Evolutionary conservation across 2,329 filamentous ascomycete species (phyloP).

Genomic region (Aaosphaeria arxii): DNA sequence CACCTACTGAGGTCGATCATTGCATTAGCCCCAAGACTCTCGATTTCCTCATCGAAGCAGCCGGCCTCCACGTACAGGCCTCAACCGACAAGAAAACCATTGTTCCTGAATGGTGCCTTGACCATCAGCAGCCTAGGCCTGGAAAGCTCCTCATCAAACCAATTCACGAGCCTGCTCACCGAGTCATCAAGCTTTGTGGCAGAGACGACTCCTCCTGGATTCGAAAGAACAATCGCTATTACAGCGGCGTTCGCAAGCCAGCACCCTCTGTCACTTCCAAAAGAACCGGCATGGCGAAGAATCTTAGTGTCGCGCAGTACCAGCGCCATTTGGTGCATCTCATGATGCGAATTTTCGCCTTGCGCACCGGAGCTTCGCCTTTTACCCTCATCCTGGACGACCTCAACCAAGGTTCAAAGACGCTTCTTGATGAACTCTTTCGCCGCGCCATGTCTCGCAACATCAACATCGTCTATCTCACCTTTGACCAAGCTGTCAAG

Average conservation of each 20-base stretch:
- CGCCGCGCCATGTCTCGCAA: slow-evolving; percentile 56
- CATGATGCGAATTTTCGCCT: slow-evolving; percentile 75
- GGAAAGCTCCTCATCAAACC: too few species aligned
- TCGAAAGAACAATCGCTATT: slow-evolving; percentile 12
- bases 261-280: too few species aligned
- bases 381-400: slow-evolving; percentile 84
- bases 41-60: too few species aligned
- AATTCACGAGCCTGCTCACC: too few species aligned
- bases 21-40: too few species aligned
- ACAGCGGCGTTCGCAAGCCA: slow-evolving; percentile 1
- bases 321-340: slow-evolving; percentile 82
- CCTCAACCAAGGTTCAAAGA: slow-evolving; percentile 74
- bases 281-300: neutral
- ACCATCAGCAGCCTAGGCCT: too few species aligned
- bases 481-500: slow-evolving; percentile 61
- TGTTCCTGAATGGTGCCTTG: too few species aligned
- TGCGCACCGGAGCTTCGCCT: slow-evolving; percentile 77
- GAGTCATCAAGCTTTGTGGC: too few species aligned
- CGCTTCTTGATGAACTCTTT: slow-evolving; percentile 71
- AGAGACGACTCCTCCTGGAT: slow-evolving; percentile 6
- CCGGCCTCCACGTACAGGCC: too few species aligned
- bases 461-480: slow-evolving; percentile 70
- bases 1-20: too few species aligned
- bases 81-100: too few species aligned
- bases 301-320: slow-evolving; percentile 50